Evolutionary conservation across 2,329 filamentous ascomycete species (phyloP).

Genomic region (Aureobasidium subglaciale): DNA sequence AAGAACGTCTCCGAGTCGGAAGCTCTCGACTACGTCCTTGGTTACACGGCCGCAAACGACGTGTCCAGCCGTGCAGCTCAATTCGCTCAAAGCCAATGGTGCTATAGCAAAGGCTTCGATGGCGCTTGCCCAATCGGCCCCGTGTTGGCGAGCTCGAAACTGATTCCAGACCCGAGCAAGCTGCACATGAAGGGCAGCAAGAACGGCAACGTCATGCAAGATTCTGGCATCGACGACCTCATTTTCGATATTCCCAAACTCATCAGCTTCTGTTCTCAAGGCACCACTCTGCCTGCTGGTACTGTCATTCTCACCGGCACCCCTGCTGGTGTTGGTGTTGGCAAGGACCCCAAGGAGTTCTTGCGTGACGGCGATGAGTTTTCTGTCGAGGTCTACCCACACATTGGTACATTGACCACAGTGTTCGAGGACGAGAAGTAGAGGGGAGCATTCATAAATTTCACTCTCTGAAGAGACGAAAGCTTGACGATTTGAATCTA

Average conservation of each 20-base stretch:
- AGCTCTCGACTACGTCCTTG: slow-evolving; percentile 54
- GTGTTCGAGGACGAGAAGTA: slow-evolving; percentile 31
- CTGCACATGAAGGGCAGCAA: slow-evolving; percentile 34
- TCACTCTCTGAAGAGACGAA: neutral
- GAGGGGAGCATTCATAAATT: too few species aligned
- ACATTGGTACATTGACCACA: slow-evolving; percentile 44
- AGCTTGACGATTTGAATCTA: neutral
- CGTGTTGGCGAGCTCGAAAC: slow-evolving; percentile 17
- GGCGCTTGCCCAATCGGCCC: slow-evolving; percentile 47
- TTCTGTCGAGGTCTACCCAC: slow-evolving; percentile 41
- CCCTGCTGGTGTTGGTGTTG: slow-evolving; percentile 36
- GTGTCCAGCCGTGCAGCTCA: slow-evolving; percentile 54
- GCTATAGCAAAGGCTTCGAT: slow-evolving; percentile 55
- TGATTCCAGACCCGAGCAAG: slow-evolving; percentile 36
- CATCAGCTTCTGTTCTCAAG: slow-evolving; percentile 35
- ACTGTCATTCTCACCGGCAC: slow-evolving; percentile 40
- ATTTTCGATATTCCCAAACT: slow-evolving; percentile 47
- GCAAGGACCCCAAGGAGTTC: slow-evolving; percentile 36
- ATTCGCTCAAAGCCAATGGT: slow-evolving; percentile 49
- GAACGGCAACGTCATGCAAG: slow-evolving; percentile 48
- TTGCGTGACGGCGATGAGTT: slow-evolving; percentile 42
- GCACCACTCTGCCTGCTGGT: slow-evolving; percentile 36
- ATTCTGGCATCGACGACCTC: slow-evolving; percentile 41
- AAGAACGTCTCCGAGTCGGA: slow-evolving; percentile 52
- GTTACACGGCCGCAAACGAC: slow-evolving; percentile 59